These are phyloP conservation scores for Chenopodium quinoa DNA, from an alignment of 148 eudicot species.

Conservation along the genomic window DNA sequence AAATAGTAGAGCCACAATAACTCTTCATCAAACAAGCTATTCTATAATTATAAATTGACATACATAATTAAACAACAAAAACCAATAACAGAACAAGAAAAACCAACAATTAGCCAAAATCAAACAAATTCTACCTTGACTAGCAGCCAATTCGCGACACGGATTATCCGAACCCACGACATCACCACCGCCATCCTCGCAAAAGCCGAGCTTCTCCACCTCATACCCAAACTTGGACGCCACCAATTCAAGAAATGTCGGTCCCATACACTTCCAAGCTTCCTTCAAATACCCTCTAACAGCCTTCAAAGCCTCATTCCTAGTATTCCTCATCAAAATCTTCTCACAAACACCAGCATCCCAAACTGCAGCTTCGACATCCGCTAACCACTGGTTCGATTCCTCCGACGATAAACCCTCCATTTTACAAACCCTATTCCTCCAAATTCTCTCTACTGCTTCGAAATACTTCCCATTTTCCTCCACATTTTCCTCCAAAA, in stretches of 20 bases:
- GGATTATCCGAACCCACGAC: slow-evolving; percentile 11
- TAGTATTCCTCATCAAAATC: slow-evolving; percentile 38
- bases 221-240: slow-evolving; percentile 23
- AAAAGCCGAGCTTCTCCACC: slow-evolving; percentile 12
- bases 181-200: slow-evolving; percentile 13
- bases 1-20: no score
- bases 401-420: slow-evolving; percentile 48
- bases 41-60: not conserved
- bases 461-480: slow-evolving; percentile 36
- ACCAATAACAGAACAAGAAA: not conserved
- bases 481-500: slow-evolving; percentile 30
- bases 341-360: slow-evolving; percentile 34
- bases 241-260: slow-evolving; percentile 53
- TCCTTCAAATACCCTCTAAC: slow-evolving; percentile 46
- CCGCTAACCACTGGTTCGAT: slow-evolving; percentile 42
- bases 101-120: not conserved
- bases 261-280: slow-evolving; percentile 55
- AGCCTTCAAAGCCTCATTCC: slow-evolving; percentile 43
- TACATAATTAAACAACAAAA: not conserved
- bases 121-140: slow-evolving; percentile 24
- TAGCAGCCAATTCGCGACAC: slow-evolving; percentile 5
- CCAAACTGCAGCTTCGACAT: slow-evolving; percentile 54
- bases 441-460: slow-evolving; percentile 58
- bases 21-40: not conserved
- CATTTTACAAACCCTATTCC: slow-evolving; percentile 39